Base-by-base conservation (phyloP, 176 grass and related monocot species). In the Cymbopogon citratus region DNA sequence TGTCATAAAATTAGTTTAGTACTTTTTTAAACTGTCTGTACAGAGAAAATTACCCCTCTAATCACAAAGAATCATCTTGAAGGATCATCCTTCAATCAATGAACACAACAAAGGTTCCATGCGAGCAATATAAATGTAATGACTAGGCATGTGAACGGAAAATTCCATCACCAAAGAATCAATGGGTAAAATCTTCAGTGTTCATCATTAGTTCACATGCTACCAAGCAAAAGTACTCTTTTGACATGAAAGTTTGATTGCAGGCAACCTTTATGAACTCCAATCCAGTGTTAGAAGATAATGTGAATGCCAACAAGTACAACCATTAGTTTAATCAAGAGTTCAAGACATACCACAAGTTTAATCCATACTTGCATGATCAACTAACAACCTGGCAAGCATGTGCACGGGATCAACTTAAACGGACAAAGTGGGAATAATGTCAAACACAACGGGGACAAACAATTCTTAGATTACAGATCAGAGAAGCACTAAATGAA, bases 321-420 rank as follows among this genome's bases (percentile, higher is more conserved):
- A 45, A 3, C 25, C 2, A 71, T 48, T 84, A 74, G 15, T 69
- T 36, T 79, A 79, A 74, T 59, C 43, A 67, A 45, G 64, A 44
- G 74, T 68, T 59, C 43, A 67, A 45, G 64, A 44, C 12, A 18
- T 24, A 8, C 4, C 6, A 84, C 33, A 36, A 4, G n/a, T 44
- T 71, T 12, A 84, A 84, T 45, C 12, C 28, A 78, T 29, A 26
- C 56, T 15, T 25, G 57, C 1, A 74, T 13, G 45, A 69, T 63
- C 28, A 38, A 67, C 21, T 33, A 80, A 67, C 69, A 80, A 84
- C 43, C 61, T 80, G 69, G 12, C 29, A 49, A 80, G 48, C 76
- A 80, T 62, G 81, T 69, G 60, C 87, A 69, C 6, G 23, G n/a
- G 9, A 88, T 75, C 76, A 84, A 45, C 64, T 31, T 9, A 19